Conservation (phyloP, 2,329 filamentous ascomycete genomes). For the Pestalotiopsis sp. region DNA sequence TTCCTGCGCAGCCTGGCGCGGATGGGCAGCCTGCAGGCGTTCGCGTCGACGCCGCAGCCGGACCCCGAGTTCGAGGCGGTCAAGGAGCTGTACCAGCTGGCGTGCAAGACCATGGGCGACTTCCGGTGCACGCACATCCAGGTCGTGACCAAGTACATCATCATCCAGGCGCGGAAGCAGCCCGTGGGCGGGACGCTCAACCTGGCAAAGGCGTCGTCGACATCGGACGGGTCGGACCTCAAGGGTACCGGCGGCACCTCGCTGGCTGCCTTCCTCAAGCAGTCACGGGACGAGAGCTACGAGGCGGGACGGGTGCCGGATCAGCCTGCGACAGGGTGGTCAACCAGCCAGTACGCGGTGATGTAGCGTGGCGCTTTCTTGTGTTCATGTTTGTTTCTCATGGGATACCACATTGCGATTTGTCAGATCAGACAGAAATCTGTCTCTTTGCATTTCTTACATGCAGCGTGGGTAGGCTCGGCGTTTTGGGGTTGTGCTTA, state of each 20-base stretch:
- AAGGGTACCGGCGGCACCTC: constrained; percentile 87
- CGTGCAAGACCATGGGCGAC: constrained; percentile 72
- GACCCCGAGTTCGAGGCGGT: constrained; percentile 53
- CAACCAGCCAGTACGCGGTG: background rate
- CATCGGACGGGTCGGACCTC: constrained; percentile 46
- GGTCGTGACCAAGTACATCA: constrained; percentile 89
- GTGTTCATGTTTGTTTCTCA: background rate
- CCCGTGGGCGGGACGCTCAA: constrained; percentile 36
- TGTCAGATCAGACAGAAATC: background rate
- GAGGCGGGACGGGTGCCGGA: constrained; percentile 14
- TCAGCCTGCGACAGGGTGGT: background rate
- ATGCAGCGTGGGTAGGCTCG: background rate
- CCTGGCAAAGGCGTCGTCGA: constrained; percentile 47
- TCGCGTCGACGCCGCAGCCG: constrained; percentile 58
- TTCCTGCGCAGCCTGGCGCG: constrained; percentile 74
- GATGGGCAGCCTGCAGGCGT: constrained; percentile 75
- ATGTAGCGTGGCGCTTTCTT: constrained; percentile 2
- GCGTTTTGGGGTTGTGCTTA: background rate
- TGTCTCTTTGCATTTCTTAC: background rate
- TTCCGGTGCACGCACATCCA: constrained; percentile 87
- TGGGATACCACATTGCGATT: background rate
- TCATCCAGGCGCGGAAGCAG: constrained; percentile 67
- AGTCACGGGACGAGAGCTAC: constrained; percentile 81
- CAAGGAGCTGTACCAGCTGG: constrained; percentile 64
- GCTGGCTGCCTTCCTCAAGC: constrained; percentile 86